A percentile compares a stretch with the other conserved stretches of the same genome.
Conservation (phyloP, 2,329 filamentous ascomycete genomes). For the Fusarium begoniae region DNA sequence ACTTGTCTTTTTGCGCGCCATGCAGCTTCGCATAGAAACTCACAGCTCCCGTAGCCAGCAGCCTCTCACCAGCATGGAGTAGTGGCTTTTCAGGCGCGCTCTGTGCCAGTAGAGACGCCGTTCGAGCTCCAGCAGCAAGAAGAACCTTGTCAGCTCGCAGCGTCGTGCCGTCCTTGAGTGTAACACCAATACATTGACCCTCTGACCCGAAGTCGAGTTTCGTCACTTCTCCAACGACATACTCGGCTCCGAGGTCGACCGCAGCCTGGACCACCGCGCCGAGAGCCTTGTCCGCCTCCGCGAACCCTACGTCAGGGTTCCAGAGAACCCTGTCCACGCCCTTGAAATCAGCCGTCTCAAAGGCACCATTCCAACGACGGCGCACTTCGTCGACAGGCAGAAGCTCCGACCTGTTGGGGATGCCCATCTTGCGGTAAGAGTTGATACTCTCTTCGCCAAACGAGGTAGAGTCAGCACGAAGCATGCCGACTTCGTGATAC, state of each 20-base stretch:
- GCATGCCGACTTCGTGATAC: slow-evolving; percentile 69
- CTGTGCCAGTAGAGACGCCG: slow-evolving; percentile 61
- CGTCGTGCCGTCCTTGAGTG: slow-evolving; percentile 55
- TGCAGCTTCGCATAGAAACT: slow-evolving; percentile 53
- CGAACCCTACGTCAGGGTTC: slow-evolving; percentile 69
- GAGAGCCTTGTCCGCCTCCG: slow-evolving; percentile 65
- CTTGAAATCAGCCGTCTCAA: slow-evolving; percentile 65
- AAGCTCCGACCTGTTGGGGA: slow-evolving; percentile 52
- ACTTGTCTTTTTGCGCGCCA: slow-evolving; percentile 57
- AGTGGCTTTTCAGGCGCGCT: slow-evolving; percentile 58
- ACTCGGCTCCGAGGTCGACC: slow-evolving; percentile 63
- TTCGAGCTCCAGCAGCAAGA: slow-evolving; percentile 66
- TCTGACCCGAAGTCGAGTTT: slow-evolving; percentile 56
- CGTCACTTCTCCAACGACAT: slow-evolving; percentile 60
- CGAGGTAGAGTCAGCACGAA: slow-evolving; percentile 51
- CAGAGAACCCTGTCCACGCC: slow-evolving; percentile 64
- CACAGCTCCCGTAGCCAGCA: slow-evolving; percentile 65
- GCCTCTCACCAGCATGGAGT: slow-evolving; percentile 61
- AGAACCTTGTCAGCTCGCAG: slow-evolving; percentile 63
- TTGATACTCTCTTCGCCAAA: slow-evolving; percentile 57
- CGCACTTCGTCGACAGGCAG: slow-evolving; percentile 62
- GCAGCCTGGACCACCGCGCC: slow-evolving; percentile 62
- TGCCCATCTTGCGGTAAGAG: slow-evolving; percentile 47
- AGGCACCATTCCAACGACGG: slow-evolving; percentile 64
- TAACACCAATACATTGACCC: slow-evolving; percentile 60